Base-by-base conservation (phyloP, 352 stramenopile species). In the Phytopythium cucurbitacearum region DNA sequence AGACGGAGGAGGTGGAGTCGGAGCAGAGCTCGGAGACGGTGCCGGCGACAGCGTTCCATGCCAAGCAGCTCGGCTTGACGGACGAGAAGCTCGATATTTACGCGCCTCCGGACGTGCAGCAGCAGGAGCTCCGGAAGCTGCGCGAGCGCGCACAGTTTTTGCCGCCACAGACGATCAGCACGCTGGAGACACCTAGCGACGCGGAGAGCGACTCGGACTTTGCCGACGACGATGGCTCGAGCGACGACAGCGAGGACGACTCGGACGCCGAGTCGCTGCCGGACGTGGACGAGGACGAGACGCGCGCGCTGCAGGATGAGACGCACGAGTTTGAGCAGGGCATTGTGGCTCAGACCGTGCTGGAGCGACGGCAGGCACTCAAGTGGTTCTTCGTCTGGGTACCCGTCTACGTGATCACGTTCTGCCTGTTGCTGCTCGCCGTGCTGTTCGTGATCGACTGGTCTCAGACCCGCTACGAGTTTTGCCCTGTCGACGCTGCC, bases 81-180 rank as follows among this genome's bases (percentile, higher is more conserved):
- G 64, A 84, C 43, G 67, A 90, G 40, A 87, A 88, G 62, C 73
- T 92, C 54, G 82, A 92, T 57, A 92, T 92, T 40, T 92, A 92
- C 47, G 77, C 77, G 4, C 76, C 82, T 1, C 42, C 85, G 13
- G 64, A 77, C 6, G 73, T 84, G 46, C 79, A 92, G 63, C 62
- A 90, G 60, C 47, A 75, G 32, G 76, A 89, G 53, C 67, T 91
- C 28, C 76, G 78, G 10, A 76, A 73, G 15, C 61, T 83, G 35
- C 75, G 80, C 15, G 75, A 87, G 34, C 76, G 80, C 16, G 57
- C 71, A 21, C 75, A 73, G 53, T 85, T 81, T 56, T 67, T 77
- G 62, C 64, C 73, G 6, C 51, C 60, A 3, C 60, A 57, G 16
- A 69, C 64, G 35, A 64, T 67, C 5, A 69, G 50, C 4, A 64